A percentile compares a stretch with the other conserved stretches of the same genome.
Conservation (phyloP, 2,329 filamentous ascomycete species). For the Fonsecaea multimorphosa region DNA sequence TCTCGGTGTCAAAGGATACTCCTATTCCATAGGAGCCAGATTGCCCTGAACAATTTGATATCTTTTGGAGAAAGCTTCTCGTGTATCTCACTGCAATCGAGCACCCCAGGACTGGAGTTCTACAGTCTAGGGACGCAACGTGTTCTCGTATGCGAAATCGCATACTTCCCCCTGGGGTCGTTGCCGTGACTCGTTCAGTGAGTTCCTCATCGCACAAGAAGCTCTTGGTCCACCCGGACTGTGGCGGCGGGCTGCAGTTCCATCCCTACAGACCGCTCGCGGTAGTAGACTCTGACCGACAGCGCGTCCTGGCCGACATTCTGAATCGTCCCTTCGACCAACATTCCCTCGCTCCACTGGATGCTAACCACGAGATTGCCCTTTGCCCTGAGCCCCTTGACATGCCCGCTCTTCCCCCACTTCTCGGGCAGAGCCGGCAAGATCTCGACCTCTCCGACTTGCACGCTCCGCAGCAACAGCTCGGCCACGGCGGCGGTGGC, state of each 20-base stretch:
- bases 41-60: neutral
- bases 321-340: neutral
- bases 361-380: neutral
- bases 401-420: neutral
- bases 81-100: neutral
- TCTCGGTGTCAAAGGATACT: neutral
- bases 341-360: neutral
- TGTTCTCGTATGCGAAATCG: neutral
- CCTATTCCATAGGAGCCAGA: no score
- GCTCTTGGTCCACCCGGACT: neutral
- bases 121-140: neutral
- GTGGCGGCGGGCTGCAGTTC: neutral
- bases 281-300: neutral
- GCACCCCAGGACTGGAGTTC: neutral
- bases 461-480: slow-evolving; percentile 1
- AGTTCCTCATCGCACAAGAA: neutral
- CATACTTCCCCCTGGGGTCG: no score
- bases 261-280: neutral
- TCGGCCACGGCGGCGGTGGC: neutral
- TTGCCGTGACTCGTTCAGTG: neutral
- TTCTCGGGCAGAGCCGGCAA: neutral
- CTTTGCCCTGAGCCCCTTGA: neutral
- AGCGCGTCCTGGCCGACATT: neutral
- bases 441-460: neutral
- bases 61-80: neutral